Evolutionary conservation across 306 rosid species (phyloP), one percentile per base, ranked within the genome.

Genomic region (Herpetospermum pedunculosum): DNA sequence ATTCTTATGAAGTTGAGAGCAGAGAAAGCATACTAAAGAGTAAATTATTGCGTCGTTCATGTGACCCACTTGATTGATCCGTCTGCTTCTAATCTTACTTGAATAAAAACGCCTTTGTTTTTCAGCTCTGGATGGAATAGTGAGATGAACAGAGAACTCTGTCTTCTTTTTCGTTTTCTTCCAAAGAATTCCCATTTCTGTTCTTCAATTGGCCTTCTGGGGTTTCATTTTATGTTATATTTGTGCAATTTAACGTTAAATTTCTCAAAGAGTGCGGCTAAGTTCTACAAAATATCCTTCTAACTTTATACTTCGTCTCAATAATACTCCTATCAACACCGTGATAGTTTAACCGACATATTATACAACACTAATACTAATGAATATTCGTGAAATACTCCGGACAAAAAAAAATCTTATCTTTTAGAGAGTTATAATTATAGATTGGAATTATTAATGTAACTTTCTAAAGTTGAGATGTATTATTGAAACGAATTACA

Each of bases 51-150:
- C 18, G 52, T 19, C 6, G 70, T 65, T 65, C 30, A 38, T 58
- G 79, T 81, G 84, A 46, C 81, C 86, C 77, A 78, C 70, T 16
- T 5, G 16, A 57, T n/a, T n/a, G n/a, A n/a, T n/a, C n/a, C n/a
- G n/a, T n/a, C 46, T 44, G 49, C 29, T 28, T 55, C 34, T 28
- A 70, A 69, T 53, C 49, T 46, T 30, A 8, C 30, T 15, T 70
- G 9, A 46, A 34, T 67, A 41, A 40, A 16, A 71, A 4, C 44
- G 41, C 1, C 44, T 30, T 69, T 44, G 8, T 15, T 43, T 49
- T 47, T 28, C 6, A 26, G 25, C 30, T 69, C 34, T 44, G 19
- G 19, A 25, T 44, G 19, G 19, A 25, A 69, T 1, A 70, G 68
- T 60, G 40, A 25, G 55, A 7, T 70, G 48, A 29, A 70, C 34